Conservation (phyloP, 768 basidiomycete species). For the Leccinum obscurum region DNA sequence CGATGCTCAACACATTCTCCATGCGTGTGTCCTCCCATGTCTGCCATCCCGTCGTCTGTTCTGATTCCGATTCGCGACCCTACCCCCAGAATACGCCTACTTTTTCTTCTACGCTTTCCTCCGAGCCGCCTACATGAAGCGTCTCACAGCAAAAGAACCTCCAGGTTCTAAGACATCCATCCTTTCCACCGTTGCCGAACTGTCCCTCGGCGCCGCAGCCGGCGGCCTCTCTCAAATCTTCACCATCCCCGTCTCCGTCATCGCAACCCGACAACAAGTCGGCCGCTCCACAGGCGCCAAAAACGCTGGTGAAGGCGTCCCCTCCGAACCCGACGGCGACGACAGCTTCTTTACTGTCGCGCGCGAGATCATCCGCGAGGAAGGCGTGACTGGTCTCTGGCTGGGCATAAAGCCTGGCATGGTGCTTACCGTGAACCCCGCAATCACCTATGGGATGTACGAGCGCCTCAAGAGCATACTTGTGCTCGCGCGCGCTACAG, state of each 20-base stretch:
- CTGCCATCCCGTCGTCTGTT: neutral
- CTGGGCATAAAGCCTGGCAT: slow-evolving; percentile 88
- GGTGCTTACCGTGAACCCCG: slow-evolving; percentile 96
- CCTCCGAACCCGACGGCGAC: slow-evolving; percentile 32
- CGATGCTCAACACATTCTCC: slow-evolving; percentile 98
- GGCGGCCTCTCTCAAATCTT: slow-evolving; percentile 96
- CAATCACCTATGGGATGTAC: slow-evolving; percentile 95
- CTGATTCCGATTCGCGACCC: neutral
- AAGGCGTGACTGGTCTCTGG: slow-evolving; percentile 89
- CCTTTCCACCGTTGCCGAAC: slow-evolving; percentile 76
- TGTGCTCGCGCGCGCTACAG: slow-evolving; percentile 52
- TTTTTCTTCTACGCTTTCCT: slow-evolving; percentile 99
- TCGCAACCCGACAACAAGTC: slow-evolving; percentile 96
- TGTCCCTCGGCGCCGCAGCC: slow-evolving; percentile 86
- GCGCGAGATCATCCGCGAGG: slow-evolving; percentile 84
- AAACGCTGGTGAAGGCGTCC: neutral
- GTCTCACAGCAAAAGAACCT: slow-evolving; percentile 58
- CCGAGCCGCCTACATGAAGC: slow-evolving; percentile 76
- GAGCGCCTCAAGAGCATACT: slow-evolving; percentile 85
- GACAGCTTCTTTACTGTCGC: slow-evolving; percentile 82
- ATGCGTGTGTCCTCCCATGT: slow-evolving; percentile 59
- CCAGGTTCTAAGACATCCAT: slow-evolving; percentile 59
- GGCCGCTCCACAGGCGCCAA: slow-evolving; percentile 41
- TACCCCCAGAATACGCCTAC: slow-evolving; percentile 88
- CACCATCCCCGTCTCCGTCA: slow-evolving; percentile 96